Percentiles rank a stretch among this genome's conserved stretches.
Evolutionary conservation across 805 yeast genomes (phyloP).

Genomic region (Candida sakaeoensis): DNA sequence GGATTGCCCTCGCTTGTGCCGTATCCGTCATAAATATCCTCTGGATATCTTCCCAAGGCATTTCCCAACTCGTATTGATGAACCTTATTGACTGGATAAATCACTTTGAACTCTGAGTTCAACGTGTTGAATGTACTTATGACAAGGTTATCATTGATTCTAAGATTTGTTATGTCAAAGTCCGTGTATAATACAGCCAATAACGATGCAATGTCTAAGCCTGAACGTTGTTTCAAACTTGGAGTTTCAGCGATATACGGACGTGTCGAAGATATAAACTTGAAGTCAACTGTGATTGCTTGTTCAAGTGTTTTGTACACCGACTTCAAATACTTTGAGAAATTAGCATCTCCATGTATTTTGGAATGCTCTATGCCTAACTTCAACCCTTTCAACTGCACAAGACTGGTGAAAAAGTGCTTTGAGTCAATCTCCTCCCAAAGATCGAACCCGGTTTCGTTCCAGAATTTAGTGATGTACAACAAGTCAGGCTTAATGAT

Average conservation of each 20-base stretch:
- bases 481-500: slow-evolving; percentile 67
- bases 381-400: slow-evolving; percentile 66
- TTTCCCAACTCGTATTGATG: slow-evolving; percentile 44
- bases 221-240: slow-evolving; percentile 48
- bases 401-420: slow-evolving; percentile 77
- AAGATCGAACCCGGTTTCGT: slow-evolving; percentile 66
- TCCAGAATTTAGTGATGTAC: slow-evolving; percentile 64
- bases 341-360: slow-evolving; percentile 19
- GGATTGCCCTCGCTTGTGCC: slow-evolving; percentile 81
- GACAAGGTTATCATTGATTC: slow-evolving; percentile 50
- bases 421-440: slow-evolving; percentile 85
- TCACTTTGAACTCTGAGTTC: slow-evolving; percentile 61
- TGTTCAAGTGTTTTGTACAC: slow-evolving; percentile 31
- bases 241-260: slow-evolving; percentile 76
- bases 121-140: slow-evolving; percentile 62
- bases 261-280: slow-evolving; percentile 28
- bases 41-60: slow-evolving; percentile 90
- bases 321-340: slow-evolving; percentile 23
- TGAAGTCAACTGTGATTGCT: slow-evolving; percentile 25
- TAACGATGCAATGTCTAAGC: slow-evolving; percentile 76
- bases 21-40: slow-evolving; percentile 80
- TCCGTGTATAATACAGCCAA: slow-evolving; percentile 50
- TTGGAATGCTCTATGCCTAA: slow-evolving; percentile 29
- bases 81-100: slow-evolving; percentile 72
- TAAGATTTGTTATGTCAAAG: slow-evolving; percentile 33